Evolutionary conservation across 768 basidiomycete genomes (phyloP).

Genomic region (Candolleomyces efflorescens): DNA sequence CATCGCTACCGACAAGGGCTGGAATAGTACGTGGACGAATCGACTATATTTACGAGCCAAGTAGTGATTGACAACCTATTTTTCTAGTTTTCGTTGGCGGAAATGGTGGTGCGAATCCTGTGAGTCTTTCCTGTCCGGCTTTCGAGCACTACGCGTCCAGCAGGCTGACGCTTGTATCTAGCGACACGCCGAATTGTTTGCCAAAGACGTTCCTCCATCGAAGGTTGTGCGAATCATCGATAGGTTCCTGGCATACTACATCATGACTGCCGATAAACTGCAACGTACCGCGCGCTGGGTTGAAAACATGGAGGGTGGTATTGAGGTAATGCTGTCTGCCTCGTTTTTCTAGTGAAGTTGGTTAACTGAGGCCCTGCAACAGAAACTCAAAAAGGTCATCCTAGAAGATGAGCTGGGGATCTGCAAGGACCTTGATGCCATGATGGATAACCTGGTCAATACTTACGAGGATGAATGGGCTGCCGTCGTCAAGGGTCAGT

Average conservation of each 20-base stretch:
- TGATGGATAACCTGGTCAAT: conserved; percentile 62
- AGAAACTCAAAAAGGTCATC: conserved; percentile 61
- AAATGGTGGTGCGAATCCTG: conserved; percentile 60
- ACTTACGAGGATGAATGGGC: conserved; percentile 73
- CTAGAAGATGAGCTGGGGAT: conserved; percentile 71
- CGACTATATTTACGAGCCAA: too few species aligned
- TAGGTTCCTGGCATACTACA: conserved; percentile 65
- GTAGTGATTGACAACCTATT: not conserved
- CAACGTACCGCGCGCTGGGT: conserved; percentile 74
- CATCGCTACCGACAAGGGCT: conserved; percentile 77
- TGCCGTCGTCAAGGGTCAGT: conserved; percentile 43
- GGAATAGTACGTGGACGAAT: conserved; percentile 44
- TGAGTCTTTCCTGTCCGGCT: conserved; percentile 4
- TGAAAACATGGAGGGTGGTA: conserved; percentile 63
- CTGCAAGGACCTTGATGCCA: conserved; percentile 59
- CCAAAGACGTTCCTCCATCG: conserved; percentile 58
- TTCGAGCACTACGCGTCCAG: too few species aligned
- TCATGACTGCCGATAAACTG: conserved; percentile 67
- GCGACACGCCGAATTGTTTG: conserved; percentile 62
- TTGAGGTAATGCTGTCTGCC: conserved; percentile 39
- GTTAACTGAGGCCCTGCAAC: not conserved
- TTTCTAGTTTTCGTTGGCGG: conserved; percentile 57
- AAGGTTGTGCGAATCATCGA: conserved; percentile 59
- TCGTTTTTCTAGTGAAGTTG: not conserved
- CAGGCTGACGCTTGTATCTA: conserved; percentile 27